phyloP scores from a whole-genome alignment of 2,329 filamentous ascomycete genomes.

The Aspergillus sojae region DNA sequence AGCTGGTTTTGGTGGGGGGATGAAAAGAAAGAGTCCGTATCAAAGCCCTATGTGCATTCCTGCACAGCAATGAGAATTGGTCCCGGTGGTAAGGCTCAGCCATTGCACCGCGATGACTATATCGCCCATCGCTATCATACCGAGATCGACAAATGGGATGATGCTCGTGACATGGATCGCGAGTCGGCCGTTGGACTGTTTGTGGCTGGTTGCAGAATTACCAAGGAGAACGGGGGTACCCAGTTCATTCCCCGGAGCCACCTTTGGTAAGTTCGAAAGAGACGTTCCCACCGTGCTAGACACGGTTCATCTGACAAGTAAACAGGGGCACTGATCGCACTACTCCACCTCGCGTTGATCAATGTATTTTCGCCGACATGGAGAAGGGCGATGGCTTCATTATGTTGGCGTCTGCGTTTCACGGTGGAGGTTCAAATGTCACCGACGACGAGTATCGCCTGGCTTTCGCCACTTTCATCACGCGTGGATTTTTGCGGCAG shows the following conservation, averaged over 20 bases:
- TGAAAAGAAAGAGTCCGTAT: conserved; percentile 28
- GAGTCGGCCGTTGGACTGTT: conserved; percentile 27
- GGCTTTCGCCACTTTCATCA: conserved; percentile 37
- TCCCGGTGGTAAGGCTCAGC: conserved; percentile 26
- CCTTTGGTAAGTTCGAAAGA: conserved; percentile 21
- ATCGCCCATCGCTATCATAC: conserved; percentile 10
- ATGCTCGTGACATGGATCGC: conserved; percentile 17
- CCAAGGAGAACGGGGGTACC: conserved; percentile 34
- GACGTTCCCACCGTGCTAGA: background rate
- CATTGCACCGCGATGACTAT: conserved; percentile 24
- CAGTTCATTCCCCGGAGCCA: conserved; percentile 33
- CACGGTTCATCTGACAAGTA: background rate
- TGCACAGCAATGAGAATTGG: conserved; percentile 23
- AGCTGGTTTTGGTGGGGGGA: conserved; percentile 33
- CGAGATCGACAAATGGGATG: conserved; percentile 7
- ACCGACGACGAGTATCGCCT: conserved; percentile 36
- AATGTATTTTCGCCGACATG: conserved; percentile 33
- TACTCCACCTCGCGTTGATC: conserved; percentile 17
- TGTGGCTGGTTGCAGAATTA: conserved; percentile 28
- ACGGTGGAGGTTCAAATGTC: conserved; percentile 38
- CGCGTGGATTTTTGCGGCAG: conserved; percentile 37
- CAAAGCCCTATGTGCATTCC: conserved; percentile 26
- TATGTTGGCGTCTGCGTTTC: conserved; percentile 38
- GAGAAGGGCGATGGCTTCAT: conserved; percentile 41
- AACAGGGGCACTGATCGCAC: background rate